Base-by-base conservation (phyloP, 2,329 filamentous ascomycete species). In the Endocalyx cinctus region DNA sequence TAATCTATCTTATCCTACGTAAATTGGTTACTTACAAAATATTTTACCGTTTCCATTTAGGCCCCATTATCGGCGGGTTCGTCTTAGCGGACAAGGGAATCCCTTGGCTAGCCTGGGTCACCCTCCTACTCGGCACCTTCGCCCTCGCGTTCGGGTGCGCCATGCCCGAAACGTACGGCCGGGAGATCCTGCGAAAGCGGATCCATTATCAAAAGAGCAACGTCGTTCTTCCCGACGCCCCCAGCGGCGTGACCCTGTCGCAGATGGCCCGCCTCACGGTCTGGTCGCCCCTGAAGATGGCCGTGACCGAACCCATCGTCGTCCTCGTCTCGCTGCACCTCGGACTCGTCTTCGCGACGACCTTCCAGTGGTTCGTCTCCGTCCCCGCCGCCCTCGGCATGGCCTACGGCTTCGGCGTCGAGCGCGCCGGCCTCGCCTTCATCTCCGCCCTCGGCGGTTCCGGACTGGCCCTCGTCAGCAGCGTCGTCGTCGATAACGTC, bases 301-400 rank as follows among this genome's bases (percentile, higher is more conserved):
- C 61, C 6, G 29, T 50, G 18, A 50, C 47, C 10, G 58, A 64
- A 31, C 58, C 60, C 1, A 57, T 62, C 19, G 59, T 63, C 11
- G 34, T 42, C 4, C 35, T 54, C 22, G 37, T 39, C 22, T 48
- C 43, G 5, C 38, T 53, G 11, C 45, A 47, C 17, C 36, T 57
- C 8, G 41, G 43, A 5, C 39, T 57, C 33, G 51, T 50, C 39
- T 58, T 50, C 32, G 49, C 39, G 17, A 44, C 52, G 13, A 38
- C 51, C 6, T 38, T 38, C 19, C 35, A 38, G 15, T 34, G 25
- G 20, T 40, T 40, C 26, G 25, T 38, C n/a, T 27, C 36, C 12
- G 38, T 39, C 5, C 38, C 38, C 3, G 14, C 30, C 4, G 12
- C 38, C 17, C 16, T 40, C 5, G 14, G 25, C 13, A 26, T 26